Conservation (phyloP, 148 eudicot species). For the Camellia lanceoleosa region DNA sequence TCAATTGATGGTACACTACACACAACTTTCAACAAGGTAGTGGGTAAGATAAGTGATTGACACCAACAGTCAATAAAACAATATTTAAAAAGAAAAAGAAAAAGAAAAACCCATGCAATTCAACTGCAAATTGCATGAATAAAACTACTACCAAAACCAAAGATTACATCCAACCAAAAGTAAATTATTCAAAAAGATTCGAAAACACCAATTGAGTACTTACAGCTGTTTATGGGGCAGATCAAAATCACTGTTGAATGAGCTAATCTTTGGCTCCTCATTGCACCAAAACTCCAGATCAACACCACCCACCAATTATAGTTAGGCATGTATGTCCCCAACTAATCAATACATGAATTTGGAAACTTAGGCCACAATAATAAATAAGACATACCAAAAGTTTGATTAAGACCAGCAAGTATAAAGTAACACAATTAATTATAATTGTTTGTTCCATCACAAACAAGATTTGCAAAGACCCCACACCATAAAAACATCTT, state of each 20-base stretch:
- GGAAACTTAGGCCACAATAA: background rate
- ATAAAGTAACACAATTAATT: background rate
- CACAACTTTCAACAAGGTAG: conserved; percentile 17
- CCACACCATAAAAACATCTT: background rate
- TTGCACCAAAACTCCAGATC: background rate
- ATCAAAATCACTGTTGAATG: background rate
- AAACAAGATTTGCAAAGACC: conserved; percentile 12
- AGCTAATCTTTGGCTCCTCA: background rate
- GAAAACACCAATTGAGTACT: background rate
- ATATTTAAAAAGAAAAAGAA: background rate
- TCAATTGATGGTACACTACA: conserved; percentile 8
- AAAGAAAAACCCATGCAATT: background rate
- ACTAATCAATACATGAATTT: background rate
- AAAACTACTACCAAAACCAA: background rate
- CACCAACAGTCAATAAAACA: background rate
- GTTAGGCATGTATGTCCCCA: background rate
- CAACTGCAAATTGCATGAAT: background rate
- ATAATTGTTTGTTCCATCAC: background rate
- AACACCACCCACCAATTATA: background rate
- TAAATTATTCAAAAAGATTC: background rate
- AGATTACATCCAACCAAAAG: background rate
- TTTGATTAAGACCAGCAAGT: background rate
- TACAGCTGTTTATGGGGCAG: background rate
- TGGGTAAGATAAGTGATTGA: conserved; percentile 11
- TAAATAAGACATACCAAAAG: background rate